Percentiles rank a stretch among this genome's conserved stretches.
These are phyloP conservation scores for Podospora australis DNA, from an alignment of 495 filamentous ascomycete species.

Conservation along the genomic window DNA sequence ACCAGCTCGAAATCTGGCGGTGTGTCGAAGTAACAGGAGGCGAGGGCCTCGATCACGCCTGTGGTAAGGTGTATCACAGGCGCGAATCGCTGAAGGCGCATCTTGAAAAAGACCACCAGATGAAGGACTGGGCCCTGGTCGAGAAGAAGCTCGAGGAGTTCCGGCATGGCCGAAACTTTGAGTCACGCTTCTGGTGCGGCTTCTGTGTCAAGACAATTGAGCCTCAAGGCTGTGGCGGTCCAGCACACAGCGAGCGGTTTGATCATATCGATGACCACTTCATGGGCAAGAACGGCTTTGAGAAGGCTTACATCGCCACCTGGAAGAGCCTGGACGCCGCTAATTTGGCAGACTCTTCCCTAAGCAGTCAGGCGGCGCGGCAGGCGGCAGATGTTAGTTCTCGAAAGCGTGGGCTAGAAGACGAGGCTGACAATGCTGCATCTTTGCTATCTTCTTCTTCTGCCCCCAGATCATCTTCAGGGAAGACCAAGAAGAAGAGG, in stretches of 20 bases:
- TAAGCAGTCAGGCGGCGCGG: not conserved
- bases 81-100: conserved; percentile 56
- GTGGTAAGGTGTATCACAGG: conserved; percentile 55
- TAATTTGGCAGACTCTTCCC: no score
- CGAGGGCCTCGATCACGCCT: conserved; percentile 31
- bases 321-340: conserved; percentile 31
- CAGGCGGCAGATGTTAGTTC: not conserved
- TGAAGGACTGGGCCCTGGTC: conserved; percentile 35
- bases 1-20: conserved; percentile 68
- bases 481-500: conserved; percentile 2
- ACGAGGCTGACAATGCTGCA: not conserved
- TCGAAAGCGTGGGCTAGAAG: not conserved
- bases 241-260: conserved; percentile 69
- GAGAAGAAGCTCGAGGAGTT: conserved; percentile 43
- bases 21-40: conserved; percentile 43
- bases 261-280: conserved; percentile 87
- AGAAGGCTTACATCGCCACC: conserved; percentile 25
- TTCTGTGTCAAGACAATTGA: conserved; percentile 62
- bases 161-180: conserved; percentile 63
- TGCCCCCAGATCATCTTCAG: no score
- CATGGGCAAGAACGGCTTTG: conserved; percentile 30
- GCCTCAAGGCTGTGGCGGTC: conserved; percentile 47
- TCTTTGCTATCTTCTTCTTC: no score
- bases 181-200: conserved; percentile 80
- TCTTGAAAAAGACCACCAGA: conserved; percentile 48